Percentiles rank a stretch among this genome's conserved stretches.
Conservation (phyloP, 495 filamentous ascomycete genomes). For the Podospora didyma region DNA sequence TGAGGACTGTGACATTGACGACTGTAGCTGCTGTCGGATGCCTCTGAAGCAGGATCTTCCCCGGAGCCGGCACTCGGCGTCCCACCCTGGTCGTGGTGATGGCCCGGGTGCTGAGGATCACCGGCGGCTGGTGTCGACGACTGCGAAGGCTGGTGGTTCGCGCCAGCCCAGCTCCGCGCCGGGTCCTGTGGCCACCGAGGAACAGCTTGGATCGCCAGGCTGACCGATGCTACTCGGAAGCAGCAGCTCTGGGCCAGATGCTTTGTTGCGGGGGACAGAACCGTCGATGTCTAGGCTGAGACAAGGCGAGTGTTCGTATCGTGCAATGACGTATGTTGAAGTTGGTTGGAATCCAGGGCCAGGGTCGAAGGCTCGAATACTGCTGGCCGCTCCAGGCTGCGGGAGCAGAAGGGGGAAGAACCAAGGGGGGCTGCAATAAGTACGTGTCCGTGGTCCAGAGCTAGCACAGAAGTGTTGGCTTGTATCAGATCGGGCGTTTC, state of each 20-base stretch:
- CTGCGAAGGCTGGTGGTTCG: conserved; percentile 12
- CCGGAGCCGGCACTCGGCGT: conserved; percentile 26
- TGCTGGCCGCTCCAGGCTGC: background rate
- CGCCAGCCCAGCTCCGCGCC: conserved; percentile 22
- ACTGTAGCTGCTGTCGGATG: conserved; percentile 18
- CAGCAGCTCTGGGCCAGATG: background rate
- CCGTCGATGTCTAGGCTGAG: background rate
- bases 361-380: conserved; percentile 4
- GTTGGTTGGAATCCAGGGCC: conserved; percentile 7
- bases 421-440: conserved; percentile 11
- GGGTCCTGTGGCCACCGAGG: conserved; percentile 20
- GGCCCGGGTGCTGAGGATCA: conserved; percentile 12
- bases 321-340: conserved; percentile 7
- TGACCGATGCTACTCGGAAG: conserved; percentile 12
- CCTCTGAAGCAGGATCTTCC: conserved; percentile 12
- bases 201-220: conserved; percentile 30
- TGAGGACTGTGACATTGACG: conserved; percentile 53
- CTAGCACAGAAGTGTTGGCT: conserved; percentile 12
- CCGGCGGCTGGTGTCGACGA: conserved; percentile 13
- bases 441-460: conserved; percentile 19
- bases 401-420: background rate
- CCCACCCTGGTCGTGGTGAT: conserved; percentile 25
- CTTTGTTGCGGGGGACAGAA: conserved; percentile 5
- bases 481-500: conserved; percentile 15
- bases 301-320: conserved; percentile 9